A percentile compares a stretch with the other conserved stretches of the same genome.
Conservation (phyloP, 2,329 filamentous ascomycete species). For the Diplocarpon mali region DNA sequence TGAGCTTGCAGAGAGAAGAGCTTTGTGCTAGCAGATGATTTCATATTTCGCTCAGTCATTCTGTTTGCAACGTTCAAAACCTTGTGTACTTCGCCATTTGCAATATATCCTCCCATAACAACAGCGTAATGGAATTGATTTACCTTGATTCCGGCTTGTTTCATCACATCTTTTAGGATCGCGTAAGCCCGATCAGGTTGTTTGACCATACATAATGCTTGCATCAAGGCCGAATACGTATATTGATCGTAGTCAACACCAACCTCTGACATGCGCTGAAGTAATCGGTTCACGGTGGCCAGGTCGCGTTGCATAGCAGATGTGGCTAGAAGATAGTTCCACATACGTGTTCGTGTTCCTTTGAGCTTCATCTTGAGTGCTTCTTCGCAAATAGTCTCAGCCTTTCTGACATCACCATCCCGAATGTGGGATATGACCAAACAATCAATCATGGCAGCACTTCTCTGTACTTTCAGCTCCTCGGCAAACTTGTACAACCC, state of each 20-base stretch:
- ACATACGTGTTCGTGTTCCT: slow-evolving; percentile 51
- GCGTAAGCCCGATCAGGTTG: slow-evolving; percentile 44
- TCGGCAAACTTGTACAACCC: slow-evolving; percentile 54
- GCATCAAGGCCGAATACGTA: slow-evolving; percentile 53
- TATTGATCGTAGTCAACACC: slow-evolving; percentile 40
- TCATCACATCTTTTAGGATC: slow-evolving; percentile 41
- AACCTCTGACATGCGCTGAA: slow-evolving; percentile 41
- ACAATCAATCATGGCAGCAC: slow-evolving; percentile 47
- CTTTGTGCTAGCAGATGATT: slow-evolving; percentile 32
- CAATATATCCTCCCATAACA: slow-evolving; percentile 37
- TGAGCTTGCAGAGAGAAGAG: slow-evolving; percentile 30
- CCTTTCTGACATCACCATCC: slow-evolving; percentile 41
- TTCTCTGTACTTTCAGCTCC: slow-evolving; percentile 37
- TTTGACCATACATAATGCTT: slow-evolving; percentile 39
- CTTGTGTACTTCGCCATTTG: slow-evolving; percentile 32
- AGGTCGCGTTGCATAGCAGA: slow-evolving; percentile 54
- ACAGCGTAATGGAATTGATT: slow-evolving; percentile 42
- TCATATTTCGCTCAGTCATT: slow-evolving; percentile 32
- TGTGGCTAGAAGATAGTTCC: slow-evolving; percentile 66
- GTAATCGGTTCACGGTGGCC: slow-evolving; percentile 39
- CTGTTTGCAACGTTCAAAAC: slow-evolving; percentile 37
- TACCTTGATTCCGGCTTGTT: slow-evolving; percentile 31
- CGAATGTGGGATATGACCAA: slow-evolving; percentile 59
- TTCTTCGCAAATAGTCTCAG: slow-evolving; percentile 47
- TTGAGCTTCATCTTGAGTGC: slow-evolving; percentile 40